phyloP scores from a whole-genome alignment of 768 basidiomycete species.

The Trichaptum fuscoviolaceum region DNA sequence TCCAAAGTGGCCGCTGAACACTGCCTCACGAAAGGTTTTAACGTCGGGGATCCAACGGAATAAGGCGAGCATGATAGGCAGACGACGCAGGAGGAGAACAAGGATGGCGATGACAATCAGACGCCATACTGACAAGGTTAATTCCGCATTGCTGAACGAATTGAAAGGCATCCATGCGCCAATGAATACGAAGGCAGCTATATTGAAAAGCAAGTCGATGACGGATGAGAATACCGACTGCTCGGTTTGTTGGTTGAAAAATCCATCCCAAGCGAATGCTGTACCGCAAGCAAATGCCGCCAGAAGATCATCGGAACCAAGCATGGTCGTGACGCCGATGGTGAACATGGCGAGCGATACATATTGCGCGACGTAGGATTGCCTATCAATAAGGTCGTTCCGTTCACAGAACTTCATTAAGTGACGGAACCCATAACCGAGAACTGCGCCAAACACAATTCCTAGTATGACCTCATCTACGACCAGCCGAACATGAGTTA shows the following conservation, averaged over 20 bases:
- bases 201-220: slow-evolving; percentile 93
- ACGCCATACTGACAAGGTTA: slow-evolving; percentile 78
- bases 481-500: slow-evolving; percentile 7
- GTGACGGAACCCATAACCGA: slow-evolving; percentile 79
- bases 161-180: slow-evolving; percentile 97
- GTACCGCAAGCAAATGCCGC: slow-evolving; percentile 94
- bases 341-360: slow-evolving; percentile 78
- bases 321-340: slow-evolving; percentile 76
- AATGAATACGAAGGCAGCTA: slow-evolving; percentile 91
- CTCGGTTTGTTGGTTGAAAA: slow-evolving; percentile 90
- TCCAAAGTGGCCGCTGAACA: slow-evolving; percentile 95
- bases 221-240: slow-evolving; percentile 95
- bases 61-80: slow-evolving; percentile 78
- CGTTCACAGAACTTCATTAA: slow-evolving; percentile 91
- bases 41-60: slow-evolving; percentile 96
- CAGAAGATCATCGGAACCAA: slow-evolving; percentile 91
- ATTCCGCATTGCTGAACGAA: slow-evolving; percentile 58
- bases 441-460: slow-evolving; percentile 60
- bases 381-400: slow-evolving; percentile 83
- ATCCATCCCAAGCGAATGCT: slow-evolving; percentile 95
- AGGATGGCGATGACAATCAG: slow-evolving; percentile 78
- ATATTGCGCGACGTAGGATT: slow-evolving; percentile 93
- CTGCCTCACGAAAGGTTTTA: slow-evolving; percentile 88
- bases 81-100: slow-evolving; percentile 74
- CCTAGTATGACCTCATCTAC: slow-evolving; percentile 78